phyloP scores from a whole-genome alignment of 257 asterid genomes.

The Paraleonurus japonicus region DNA sequence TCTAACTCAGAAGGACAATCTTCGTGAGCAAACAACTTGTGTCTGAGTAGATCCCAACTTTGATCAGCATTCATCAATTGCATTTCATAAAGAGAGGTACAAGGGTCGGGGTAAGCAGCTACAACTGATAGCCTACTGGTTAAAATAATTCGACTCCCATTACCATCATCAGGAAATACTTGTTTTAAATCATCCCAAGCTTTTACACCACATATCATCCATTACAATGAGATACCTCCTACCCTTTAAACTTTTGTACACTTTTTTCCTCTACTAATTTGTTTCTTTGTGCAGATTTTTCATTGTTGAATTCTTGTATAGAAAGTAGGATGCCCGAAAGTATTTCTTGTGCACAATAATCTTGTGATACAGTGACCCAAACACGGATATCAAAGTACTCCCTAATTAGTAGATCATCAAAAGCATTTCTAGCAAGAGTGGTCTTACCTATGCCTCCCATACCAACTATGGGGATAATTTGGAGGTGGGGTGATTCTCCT shows the following conservation, averaged over 20 bases:
- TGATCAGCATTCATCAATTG: background rate
- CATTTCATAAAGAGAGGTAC: background rate
- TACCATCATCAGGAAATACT: slow-evolving; percentile 1
- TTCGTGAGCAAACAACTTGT: background rate
- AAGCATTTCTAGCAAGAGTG: slow-evolving; percentile 1
- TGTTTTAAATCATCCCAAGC: slow-evolving; percentile 12
- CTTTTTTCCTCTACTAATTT: background rate
- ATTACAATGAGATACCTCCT: background rate
- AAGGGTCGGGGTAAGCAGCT: background rate
- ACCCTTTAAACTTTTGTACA: slow-evolving; percentile 7
- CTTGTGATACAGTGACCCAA: slow-evolving; percentile 12
- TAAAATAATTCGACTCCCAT: background rate
- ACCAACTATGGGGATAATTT: background rate
- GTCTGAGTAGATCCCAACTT: background rate
- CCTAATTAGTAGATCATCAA: background rate
- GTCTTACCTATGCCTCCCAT: slow-evolving; percentile 9
- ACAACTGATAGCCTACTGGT: slow-evolving; percentile 9
- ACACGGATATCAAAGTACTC: background rate
- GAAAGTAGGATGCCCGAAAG: background rate
- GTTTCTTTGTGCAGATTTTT: background rate
- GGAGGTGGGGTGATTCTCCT: background rate
- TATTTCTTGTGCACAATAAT: background rate
- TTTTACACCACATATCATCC: slow-evolving; percentile 7
- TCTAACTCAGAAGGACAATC: slow-evolving; percentile 2
- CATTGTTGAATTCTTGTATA: background rate